Evolutionary conservation across 345 rosid genomes (phyloP).

Genomic region (Kernera saxatilis): DNA sequence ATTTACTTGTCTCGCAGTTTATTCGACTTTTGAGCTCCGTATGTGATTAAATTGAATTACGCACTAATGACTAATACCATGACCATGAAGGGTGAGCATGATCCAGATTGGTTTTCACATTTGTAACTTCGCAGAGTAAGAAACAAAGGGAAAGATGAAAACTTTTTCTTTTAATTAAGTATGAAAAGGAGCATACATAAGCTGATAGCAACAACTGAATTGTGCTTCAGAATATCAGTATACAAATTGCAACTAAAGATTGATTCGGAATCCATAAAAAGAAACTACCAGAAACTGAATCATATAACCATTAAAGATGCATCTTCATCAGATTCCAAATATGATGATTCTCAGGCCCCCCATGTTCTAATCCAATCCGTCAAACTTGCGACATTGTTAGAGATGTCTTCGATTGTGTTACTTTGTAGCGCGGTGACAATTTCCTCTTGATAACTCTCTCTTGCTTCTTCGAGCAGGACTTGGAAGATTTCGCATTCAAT

Average conservation of each 20-base stretch:
- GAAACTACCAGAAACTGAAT: background rate
- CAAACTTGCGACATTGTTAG: slow-evolving; percentile 46
- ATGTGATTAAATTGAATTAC: background rate
- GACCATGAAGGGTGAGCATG: background rate
- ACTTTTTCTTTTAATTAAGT: background rate
- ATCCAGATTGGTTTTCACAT: background rate
- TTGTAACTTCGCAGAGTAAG: background rate
- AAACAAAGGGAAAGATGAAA: background rate
- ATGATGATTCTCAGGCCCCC: slow-evolving; percentile 29
- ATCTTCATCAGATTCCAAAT: background rate
- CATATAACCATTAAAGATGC: background rate
- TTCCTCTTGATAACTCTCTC: slow-evolving; percentile 60
- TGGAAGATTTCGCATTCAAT: slow-evolving; percentile 78
- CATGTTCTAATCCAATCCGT: slow-evolving; percentile 60
- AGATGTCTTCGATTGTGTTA: slow-evolving; percentile 62
- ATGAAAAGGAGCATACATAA: slow-evolving; percentile 11
- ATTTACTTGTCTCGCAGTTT: background rate
- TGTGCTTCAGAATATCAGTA: background rate
- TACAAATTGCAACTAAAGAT: background rate
- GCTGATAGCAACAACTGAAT: background rate
- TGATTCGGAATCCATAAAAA: background rate
- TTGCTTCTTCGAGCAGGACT: slow-evolving; percentile 79
- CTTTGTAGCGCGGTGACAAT: slow-evolving; percentile 57
- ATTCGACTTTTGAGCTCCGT: background rate
- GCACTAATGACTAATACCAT: background rate